Conservation (phyloP, 2,329 filamentous ascomycete genomes). For the Aspergillus sp. region DNA sequence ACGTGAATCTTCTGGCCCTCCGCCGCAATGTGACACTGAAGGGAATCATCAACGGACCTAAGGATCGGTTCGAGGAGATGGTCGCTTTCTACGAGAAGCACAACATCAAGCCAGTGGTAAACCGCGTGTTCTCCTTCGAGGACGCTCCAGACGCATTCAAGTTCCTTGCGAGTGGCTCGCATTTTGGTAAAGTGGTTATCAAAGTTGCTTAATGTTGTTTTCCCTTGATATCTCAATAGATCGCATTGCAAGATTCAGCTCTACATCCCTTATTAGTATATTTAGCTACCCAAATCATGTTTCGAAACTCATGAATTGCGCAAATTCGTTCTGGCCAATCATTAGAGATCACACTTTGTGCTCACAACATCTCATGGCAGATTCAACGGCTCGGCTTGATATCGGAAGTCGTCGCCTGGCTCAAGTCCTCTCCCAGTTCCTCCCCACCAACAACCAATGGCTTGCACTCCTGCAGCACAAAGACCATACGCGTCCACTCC, state of each 20-base stretch:
- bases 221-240: neutral
- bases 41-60: constrained; percentile 67
- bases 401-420: constrained; percentile 4
- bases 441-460: constrained; percentile 28
- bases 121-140: constrained; percentile 59
- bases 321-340: neutral
- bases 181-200: constrained; percentile 62
- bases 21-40: constrained; percentile 58
- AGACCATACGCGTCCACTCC: constrained; percentile 55
- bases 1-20: constrained; percentile 63
- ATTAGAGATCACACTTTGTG: neutral
- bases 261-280: neutral
- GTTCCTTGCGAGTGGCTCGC: constrained; percentile 56
- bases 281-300: neutral
- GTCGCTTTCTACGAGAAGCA: constrained; percentile 39
- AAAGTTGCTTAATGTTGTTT: constrained; percentile 37
- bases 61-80: constrained; percentile 54
- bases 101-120: constrained; percentile 51
- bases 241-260: neutral
- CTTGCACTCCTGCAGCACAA: constrained; percentile 35
- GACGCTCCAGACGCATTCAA: constrained; percentile 58
- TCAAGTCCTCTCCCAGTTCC: constrained; percentile 33
- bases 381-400: constrained; percentile 7
- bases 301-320: neutral
- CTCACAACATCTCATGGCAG: constrained; percentile 4